phyloP scores from a whole-genome alignment of 1,284 basidiomycete species.

The Cerrena zonata region DNA sequence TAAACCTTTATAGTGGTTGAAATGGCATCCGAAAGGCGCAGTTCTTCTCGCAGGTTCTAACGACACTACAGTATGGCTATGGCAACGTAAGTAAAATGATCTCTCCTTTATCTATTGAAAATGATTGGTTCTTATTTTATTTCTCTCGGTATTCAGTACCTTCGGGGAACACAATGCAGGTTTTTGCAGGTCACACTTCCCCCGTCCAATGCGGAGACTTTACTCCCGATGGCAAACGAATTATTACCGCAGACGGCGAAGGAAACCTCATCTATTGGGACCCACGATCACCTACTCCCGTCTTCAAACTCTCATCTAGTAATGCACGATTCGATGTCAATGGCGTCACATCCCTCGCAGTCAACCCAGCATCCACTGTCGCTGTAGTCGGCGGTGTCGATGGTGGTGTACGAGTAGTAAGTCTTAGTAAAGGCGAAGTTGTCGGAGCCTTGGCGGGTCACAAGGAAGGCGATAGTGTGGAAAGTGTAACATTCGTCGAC shows the following conservation, averaged over 20 bases:
- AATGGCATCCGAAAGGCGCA: conserved; percentile 93
- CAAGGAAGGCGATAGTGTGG: conserved; percentile 83
- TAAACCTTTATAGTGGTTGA: conserved; percentile 62
- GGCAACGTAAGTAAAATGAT: conserved; percentile 67
- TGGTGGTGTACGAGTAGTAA: conserved; percentile 82
- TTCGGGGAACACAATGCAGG: conserved; percentile 89
- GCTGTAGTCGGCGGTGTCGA: conserved; percentile 83
- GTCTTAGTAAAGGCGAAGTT: conserved; percentile 80
- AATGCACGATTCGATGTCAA: conserved; percentile 76
- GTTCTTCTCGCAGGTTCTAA: conserved; percentile 89
- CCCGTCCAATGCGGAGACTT: conserved; percentile 86
- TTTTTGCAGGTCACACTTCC: conserved; percentile 86
- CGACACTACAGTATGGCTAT: conserved; percentile 95
- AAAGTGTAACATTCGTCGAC: conserved; percentile 83
- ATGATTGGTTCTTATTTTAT: conserved; percentile 6
- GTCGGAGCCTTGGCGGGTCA: conserved; percentile 80
- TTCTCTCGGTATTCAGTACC: conserved; percentile 58
- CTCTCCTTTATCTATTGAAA: conserved; percentile 1
- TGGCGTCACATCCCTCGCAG: conserved; percentile 80
- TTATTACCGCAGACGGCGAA: conserved; percentile 83
- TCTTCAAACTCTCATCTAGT: conserved; percentile 73
- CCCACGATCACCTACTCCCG: conserved; percentile 69
- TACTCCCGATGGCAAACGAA: conserved; percentile 87
- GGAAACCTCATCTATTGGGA: conserved; percentile 90
- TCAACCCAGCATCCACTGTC: conserved; percentile 81